These are phyloP conservation scores for Sphagnurus paluster DNA, from an alignment of 1,284 basidiomycete genomes.

Conservation along the genomic window DNA sequence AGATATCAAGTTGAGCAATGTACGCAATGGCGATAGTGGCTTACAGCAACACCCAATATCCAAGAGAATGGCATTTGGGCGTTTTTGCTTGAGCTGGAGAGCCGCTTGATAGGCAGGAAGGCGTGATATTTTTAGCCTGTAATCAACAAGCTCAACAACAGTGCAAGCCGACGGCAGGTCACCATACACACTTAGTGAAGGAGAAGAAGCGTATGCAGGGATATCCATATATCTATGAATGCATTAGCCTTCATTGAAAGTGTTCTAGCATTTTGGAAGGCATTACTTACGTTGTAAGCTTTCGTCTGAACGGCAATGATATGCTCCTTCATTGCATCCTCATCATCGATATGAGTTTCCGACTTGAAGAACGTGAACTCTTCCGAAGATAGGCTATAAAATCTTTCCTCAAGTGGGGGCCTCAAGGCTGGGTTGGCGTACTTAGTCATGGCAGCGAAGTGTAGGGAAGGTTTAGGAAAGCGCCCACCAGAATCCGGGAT, in stretches of 20 bases:
- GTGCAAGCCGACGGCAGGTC: no score
- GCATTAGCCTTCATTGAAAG: background rate
- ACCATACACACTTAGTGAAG: slow-evolving; percentile 37
- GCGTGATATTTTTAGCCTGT: slow-evolving; percentile 44
- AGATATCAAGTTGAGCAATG: no score
- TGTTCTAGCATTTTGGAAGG: background rate
- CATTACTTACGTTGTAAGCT: slow-evolving; percentile 41
- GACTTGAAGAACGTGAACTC: slow-evolving; percentile 39
- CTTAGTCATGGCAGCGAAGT: background rate
- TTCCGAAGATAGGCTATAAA: slow-evolving; percentile 22
- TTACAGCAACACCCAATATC: slow-evolving; percentile 50
- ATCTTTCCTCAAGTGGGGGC: slow-evolving; percentile 24
- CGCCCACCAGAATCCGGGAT: no score
- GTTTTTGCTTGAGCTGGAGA: slow-evolving; percentile 38
- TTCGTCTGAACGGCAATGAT: slow-evolving; percentile 38
- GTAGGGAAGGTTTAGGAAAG: no score
- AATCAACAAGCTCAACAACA: background rate
- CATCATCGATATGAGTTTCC: slow-evolving; percentile 40
- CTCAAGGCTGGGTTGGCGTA: slow-evolving; percentile 13
- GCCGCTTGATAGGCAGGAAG: slow-evolving; percentile 43
- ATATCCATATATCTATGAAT: slow-evolving; percentile 35
- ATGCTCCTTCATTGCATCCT: slow-evolving; percentile 43
- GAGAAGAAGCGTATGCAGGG: slow-evolving; percentile 41
- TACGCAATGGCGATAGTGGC: slow-evolving; percentile 17
- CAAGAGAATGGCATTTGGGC: slow-evolving; percentile 46